Conservation (phyloP, 1,284 basidiomycete species). For the Boletus sp. region DNA sequence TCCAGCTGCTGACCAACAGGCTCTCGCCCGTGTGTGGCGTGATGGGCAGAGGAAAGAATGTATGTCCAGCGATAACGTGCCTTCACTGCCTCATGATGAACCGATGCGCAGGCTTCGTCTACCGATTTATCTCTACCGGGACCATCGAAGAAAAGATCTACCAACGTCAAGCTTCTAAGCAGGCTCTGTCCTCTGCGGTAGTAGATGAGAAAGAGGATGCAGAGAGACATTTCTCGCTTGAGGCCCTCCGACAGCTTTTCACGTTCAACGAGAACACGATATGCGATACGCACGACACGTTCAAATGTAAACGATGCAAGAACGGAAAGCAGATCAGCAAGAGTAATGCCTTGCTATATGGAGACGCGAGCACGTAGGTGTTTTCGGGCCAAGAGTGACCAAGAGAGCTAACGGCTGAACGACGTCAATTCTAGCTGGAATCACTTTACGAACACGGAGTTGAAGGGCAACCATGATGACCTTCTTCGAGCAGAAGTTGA, state of each 20-base stretch:
- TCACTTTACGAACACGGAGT: constrained; percentile 86
- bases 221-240: constrained; percentile 92
- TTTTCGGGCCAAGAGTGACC: not conserved
- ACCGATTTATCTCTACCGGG: constrained; percentile 96
- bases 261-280: constrained; percentile 84
- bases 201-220: constrained; percentile 97
- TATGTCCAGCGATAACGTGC: constrained; percentile 35
- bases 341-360: constrained; percentile 85
- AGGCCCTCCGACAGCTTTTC: constrained; percentile 89
- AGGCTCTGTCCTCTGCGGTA: constrained; percentile 93
- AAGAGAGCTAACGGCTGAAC: constrained; percentile 9
- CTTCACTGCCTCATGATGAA: constrained; percentile 3
- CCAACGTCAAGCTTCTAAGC: constrained; percentile 93
- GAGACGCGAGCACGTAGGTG: constrained; percentile 94
- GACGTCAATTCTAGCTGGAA: constrained; percentile 78
- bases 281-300: constrained; percentile 95
- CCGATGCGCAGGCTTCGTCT: constrained; percentile 76
- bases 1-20: constrained; percentile 97
- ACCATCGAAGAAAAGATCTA: constrained; percentile 99
- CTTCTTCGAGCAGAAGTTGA: constrained; percentile 88
- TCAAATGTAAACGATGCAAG: constrained; percentile 95
- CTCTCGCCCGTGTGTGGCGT: constrained; percentile 97
- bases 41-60: constrained; percentile 99
- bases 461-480: constrained; percentile 94
- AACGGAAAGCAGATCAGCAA: constrained; percentile 84